Percentiles rank a stretch among this genome's conserved stretches.
phyloP scores from a whole-genome alignment of 2,329 filamentous ascomycete genomes.

The Penicillium occitanis region DNA sequence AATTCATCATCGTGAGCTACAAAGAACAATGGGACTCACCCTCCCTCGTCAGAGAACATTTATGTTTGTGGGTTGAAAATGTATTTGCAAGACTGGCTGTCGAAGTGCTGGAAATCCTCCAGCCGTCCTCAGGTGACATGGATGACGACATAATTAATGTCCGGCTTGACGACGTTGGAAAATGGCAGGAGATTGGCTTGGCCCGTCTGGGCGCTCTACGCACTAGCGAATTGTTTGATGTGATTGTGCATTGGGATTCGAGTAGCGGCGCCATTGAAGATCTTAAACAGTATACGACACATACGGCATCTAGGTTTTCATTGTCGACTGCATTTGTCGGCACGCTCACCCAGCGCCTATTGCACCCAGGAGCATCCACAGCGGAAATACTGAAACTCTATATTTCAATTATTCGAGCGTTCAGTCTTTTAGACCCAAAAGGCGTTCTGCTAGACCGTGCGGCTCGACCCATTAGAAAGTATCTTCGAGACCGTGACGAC shows the following conservation, averaged over 20 bases:
- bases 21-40: constrained; percentile 57
- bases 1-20: constrained; percentile 58
- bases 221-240: constrained; percentile 59
- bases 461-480: constrained; percentile 62
- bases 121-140: constrained; percentile 28
- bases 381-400: constrained; percentile 67
- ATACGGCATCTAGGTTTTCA: constrained; percentile 55
- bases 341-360: constrained; percentile 54
- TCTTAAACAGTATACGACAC: constrained; percentile 57
- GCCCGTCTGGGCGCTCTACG: constrained; percentile 56
- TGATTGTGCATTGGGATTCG: constrained; percentile 61
- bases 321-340: constrained; percentile 56
- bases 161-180: constrained; percentile 47
- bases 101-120: constrained; percentile 48
- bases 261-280: constrained; percentile 61
- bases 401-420: constrained; percentile 65
- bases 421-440: constrained; percentile 62
- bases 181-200: constrained; percentile 58
- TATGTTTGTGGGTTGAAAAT: constrained; percentile 58
- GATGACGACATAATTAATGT: constrained; percentile 33
- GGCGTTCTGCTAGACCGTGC: constrained; percentile 67
- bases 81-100: constrained; percentile 55
- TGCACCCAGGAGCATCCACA: constrained; percentile 65
- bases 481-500: constrained; percentile 64
- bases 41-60: constrained; percentile 48